phyloP scores from a whole-genome alignment of 176 grass and related monocot species.

The Oryza meridionalis region DNA sequence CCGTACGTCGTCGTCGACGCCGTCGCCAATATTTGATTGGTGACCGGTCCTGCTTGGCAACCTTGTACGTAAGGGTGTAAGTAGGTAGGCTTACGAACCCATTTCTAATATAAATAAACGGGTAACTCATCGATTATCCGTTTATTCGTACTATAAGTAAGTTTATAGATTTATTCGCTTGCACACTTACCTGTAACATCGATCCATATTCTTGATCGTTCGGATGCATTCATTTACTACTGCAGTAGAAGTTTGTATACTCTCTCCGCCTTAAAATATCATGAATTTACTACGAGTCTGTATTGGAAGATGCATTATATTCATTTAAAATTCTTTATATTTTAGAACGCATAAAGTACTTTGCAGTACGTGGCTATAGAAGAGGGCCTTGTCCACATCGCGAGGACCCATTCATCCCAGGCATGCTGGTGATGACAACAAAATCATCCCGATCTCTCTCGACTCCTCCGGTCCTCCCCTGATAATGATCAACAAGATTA shows the following conservation, averaged over 20 bases:
- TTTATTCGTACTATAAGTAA: too few relatives aligned
- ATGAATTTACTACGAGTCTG: too few relatives aligned
- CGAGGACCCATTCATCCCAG: neutral
- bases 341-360: neutral
- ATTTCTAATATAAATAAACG: too few relatives aligned
- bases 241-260: neutral
- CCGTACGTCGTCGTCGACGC: slow-evolving; percentile 2
- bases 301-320: too few relatives aligned
- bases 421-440: slow-evolving; percentile 3
- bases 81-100: too few relatives aligned
- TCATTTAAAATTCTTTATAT: too few relatives aligned
- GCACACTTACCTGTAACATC: too few relatives aligned
- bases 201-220: too few relatives aligned
- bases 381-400: neutral
- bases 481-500: neutral
- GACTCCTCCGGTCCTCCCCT: neutral
- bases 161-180: too few relatives aligned
- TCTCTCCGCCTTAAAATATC: too few relatives aligned
- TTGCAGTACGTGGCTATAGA: neutral
- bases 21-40: neutral
- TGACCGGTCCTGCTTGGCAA: neutral
- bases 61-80: neutral
- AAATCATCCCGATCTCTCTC: neutral
- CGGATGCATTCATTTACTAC: neutral
- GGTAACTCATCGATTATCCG: too few relatives aligned